A percentile compares a stretch with the other conserved stretches of the same genome.
These are phyloP conservation scores for Amanita pallidorosea DNA, from an alignment of 768 basidiomycete species.

Conservation along the genomic window DNA sequence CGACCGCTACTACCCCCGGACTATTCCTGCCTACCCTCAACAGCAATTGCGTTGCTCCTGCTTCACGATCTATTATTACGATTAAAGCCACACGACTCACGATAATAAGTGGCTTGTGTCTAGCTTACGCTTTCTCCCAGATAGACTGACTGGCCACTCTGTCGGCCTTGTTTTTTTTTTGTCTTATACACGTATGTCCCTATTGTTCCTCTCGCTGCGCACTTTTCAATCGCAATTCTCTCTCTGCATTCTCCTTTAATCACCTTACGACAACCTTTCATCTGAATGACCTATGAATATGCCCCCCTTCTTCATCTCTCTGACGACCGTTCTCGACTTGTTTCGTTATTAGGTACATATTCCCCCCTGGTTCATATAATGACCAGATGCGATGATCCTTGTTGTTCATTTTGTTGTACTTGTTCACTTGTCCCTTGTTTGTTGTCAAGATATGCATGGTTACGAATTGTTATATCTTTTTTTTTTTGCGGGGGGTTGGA, in stretches of 20 bases:
- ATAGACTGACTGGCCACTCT: background rate
- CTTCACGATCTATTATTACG: background rate
- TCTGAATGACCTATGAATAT: background rate
- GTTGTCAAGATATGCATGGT: no score
- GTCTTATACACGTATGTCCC: background rate
- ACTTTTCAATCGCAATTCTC: background rate
- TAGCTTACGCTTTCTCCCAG: background rate
- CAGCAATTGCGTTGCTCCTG: background rate
- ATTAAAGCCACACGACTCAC: background rate
- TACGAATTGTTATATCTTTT: no score
- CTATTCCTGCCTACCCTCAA: background rate
- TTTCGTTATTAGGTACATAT: conserved; percentile 5
- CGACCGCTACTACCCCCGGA: background rate
- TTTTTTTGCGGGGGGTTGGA: no score
- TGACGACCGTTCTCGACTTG: background rate
- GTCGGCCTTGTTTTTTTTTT: background rate
- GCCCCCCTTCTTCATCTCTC: background rate
- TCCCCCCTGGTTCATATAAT: conserved; percentile 40
- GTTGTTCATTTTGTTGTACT: conserved; percentile 19
- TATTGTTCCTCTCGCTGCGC: background rate
- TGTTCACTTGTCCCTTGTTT: conserved; percentile 14
- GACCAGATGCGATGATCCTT: conserved; percentile 58
- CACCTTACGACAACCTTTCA: background rate
- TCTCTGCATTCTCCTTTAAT: background rate
- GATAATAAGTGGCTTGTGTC: background rate